phyloP scores from a whole-genome alignment of 331 rosid genomes.

The Arachis monticola region DNA sequence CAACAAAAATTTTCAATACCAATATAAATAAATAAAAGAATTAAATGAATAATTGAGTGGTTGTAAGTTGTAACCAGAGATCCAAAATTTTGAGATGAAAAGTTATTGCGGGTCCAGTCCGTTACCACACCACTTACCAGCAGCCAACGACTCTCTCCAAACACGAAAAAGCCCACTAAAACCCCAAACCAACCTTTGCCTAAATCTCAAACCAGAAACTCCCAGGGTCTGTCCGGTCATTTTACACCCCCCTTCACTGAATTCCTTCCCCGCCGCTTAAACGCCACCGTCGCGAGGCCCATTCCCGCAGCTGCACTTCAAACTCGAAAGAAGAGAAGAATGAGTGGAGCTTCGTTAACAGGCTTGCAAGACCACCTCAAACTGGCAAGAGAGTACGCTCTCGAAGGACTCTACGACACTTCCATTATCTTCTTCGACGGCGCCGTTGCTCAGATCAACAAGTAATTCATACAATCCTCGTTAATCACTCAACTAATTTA shows the following conservation, averaged over 20 bases:
- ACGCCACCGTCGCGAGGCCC: constrained; percentile 44
- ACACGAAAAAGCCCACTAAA: neutral
- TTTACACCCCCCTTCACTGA: neutral
- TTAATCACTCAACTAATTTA: neutral
- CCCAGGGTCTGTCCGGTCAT: constrained; percentile 36
- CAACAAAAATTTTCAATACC: neutral
- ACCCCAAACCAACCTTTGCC: neutral
- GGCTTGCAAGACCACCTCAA: constrained; percentile 95
- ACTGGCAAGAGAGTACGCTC: constrained; percentile 90
- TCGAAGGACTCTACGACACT: constrained; percentile 92
- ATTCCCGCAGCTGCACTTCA: constrained; percentile 12
- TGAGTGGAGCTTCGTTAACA: constrained; percentile 65
- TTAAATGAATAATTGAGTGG: neutral
- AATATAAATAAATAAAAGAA: neutral
- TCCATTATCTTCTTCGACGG: constrained; percentile 97
- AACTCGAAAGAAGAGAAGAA: constrained; percentile 16
- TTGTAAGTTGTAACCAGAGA: neutral
- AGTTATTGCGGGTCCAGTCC: constrained; percentile 23
- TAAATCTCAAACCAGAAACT: neutral
- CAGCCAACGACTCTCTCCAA: constrained; percentile 33
- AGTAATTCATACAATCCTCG: constrained; percentile 42
- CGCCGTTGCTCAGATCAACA: constrained; percentile 95
- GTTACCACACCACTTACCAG: neutral
- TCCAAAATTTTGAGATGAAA: neutral
- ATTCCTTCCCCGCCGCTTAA: constrained; percentile 35